Evolutionary conservation across 2,329 filamentous ascomycete genomes (phyloP).

Genomic region (Monilinia fructigena): DNA sequence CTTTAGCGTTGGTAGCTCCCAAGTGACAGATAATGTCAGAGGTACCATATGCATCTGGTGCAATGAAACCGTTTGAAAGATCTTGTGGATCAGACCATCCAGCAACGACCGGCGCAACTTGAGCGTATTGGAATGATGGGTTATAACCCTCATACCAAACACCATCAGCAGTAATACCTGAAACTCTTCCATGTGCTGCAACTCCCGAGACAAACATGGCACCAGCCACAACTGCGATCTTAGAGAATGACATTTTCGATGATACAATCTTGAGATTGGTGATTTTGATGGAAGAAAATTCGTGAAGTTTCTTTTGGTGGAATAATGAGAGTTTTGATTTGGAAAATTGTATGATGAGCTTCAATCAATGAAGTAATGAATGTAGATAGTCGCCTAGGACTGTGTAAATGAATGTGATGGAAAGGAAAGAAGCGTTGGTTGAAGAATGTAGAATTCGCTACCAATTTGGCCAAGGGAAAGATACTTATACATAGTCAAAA

Average conservation of each 20-base stretch:
- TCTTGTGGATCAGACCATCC: constrained; percentile 54
- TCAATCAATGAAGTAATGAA: constrained; percentile 25
- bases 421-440: constrained; percentile 18
- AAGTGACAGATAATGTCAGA: constrained; percentile 53
- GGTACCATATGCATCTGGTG: constrained; percentile 45
- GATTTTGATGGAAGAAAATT: not conserved
- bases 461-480: constrained; percentile 1
- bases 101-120: constrained; percentile 45
- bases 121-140: constrained; percentile 15
- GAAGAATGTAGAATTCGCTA: constrained; percentile 3
- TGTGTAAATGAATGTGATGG: constrained; percentile 23
- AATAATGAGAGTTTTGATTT: constrained; percentile 5
- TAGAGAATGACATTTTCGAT: constrained; percentile 23
- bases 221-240: constrained; percentile 19
- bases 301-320: not conserved
- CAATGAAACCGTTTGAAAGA: constrained; percentile 51
- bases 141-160: constrained; percentile 22
- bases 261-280: not conserved
- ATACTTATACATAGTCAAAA: constrained; percentile 17
- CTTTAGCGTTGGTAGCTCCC: constrained; percentile 44
- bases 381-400: constrained; percentile 20
- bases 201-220: constrained; percentile 18
- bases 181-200: constrained; percentile 19
- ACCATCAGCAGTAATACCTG: constrained; percentile 14
- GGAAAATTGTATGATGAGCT: constrained; percentile 2